Conservation (phyloP, 768 basidiomycete genomes). For the Sporobolomyces roseus region DNA sequence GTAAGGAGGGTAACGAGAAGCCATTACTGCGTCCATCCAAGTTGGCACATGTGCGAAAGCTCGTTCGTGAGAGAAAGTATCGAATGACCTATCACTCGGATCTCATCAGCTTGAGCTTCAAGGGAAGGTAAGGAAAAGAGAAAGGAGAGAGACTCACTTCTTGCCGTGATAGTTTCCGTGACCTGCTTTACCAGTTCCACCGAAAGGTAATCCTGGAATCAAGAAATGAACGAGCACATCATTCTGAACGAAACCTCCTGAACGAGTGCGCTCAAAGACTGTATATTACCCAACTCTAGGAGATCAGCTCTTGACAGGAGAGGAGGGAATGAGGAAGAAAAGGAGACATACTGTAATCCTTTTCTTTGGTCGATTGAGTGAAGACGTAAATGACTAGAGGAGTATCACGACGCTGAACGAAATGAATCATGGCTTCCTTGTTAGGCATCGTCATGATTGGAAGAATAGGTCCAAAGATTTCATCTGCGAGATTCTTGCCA, state of each 20-base stretch:
- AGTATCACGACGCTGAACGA: constrained; percentile 56
- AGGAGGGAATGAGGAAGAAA: background rate
- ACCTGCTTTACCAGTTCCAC: constrained; percentile 65
- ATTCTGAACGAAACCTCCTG: constrained; percentile 67
- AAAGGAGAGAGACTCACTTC: constrained; percentile 54
- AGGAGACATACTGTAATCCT: constrained; percentile 57
- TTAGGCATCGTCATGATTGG: constrained; percentile 69
- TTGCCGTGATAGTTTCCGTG: constrained; percentile 62
- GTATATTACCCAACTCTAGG: background rate
- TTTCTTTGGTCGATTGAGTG: constrained; percentile 58
- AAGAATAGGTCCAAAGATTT: constrained; percentile 78
- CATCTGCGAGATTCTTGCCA: constrained; percentile 52
- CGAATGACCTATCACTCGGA: constrained; percentile 22
- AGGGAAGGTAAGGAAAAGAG: background rate
- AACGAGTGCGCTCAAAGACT: constrained; percentile 69
- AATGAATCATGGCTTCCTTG: constrained; percentile 65
- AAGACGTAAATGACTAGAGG: constrained; percentile 78
- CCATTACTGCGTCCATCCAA: constrained; percentile 37
- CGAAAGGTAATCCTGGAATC: constrained; percentile 64
- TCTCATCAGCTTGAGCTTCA: background rate
- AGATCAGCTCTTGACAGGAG: background rate
- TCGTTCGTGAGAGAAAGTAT: constrained; percentile 40
- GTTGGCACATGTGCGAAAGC: constrained; percentile 30
- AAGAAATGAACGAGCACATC: constrained; percentile 59
- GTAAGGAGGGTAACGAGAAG: constrained; percentile 39